These are phyloP conservation scores for Debaryomycetaceae sp. DNA, from an alignment of 1,139 yeast genomes.

Conservation along the genomic window DNA sequence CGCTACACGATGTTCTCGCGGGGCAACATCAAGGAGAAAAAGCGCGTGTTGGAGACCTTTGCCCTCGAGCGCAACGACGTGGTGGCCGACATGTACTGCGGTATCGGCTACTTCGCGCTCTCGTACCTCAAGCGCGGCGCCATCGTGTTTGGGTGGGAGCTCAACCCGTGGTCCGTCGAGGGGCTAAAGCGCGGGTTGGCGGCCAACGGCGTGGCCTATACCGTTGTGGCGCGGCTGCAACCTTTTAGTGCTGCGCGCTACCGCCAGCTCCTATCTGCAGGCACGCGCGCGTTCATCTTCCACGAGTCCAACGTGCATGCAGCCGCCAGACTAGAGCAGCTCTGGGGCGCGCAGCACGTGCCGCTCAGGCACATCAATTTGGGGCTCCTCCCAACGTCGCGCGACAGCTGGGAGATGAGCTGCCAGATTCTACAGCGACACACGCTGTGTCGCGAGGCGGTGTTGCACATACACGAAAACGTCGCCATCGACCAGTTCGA, in stretches of 20 bases:
- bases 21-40: constrained; percentile 84
- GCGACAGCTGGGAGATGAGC: constrained; percentile 12
- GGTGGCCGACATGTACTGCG: constrained; percentile 72
- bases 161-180: constrained; percentile 80
- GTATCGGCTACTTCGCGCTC: constrained; percentile 81
- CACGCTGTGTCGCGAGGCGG: constrained; percentile 2
- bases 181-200: constrained; percentile 59
- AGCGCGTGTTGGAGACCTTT: constrained; percentile 49
- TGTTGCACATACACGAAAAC: constrained; percentile 85
- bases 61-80: constrained; percentile 19
- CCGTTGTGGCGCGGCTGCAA: constrained; percentile 28
- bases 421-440: constrained; percentile 11
- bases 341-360: constrained; percentile 14
- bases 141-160: constrained; percentile 68
- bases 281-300: constrained; percentile 38
- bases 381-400: constrained; percentile 72
- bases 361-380: constrained; percentile 63
- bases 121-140: constrained; percentile 61
- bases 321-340: constrained; percentile 30
- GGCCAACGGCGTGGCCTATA: constrained; percentile 38
- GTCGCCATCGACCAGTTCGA: constrained; percentile 45
- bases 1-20: constrained; percentile 81
- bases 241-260: constrained; percentile 18
- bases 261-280: constrained; percentile 9
- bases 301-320: constrained; percentile 60